Percentiles rank a stretch among this genome's conserved stretches.
phyloP scores from a whole-genome alignment of 2,329 filamentous ascomycete genomes.

The Pestalotiopsis sp. region DNA sequence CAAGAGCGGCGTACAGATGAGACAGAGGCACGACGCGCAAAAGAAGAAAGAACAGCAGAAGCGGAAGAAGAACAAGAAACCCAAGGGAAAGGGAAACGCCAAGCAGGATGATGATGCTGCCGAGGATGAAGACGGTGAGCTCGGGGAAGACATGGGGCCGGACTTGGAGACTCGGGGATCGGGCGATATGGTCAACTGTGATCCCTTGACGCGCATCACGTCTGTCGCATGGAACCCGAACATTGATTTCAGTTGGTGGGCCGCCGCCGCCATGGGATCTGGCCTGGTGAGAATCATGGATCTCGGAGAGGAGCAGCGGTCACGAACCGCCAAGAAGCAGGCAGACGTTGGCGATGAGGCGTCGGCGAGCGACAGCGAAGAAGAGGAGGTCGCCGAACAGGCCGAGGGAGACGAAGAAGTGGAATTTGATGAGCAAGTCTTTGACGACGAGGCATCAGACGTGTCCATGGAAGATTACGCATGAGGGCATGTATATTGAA shows the following conservation, averaged over 20 bases:
- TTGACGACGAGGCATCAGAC: slow-evolving; percentile 1
- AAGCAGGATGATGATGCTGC: slow-evolving; percentile 23
- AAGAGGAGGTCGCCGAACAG: slow-evolving; percentile 15
- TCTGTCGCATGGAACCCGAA: slow-evolving; percentile 71
- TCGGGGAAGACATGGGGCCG: slow-evolving; percentile 28
- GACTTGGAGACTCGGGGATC: slow-evolving; percentile 27
- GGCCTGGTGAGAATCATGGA: slow-evolving; percentile 70
- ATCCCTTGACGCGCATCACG: slow-evolving; percentile 64
- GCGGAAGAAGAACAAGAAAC: slow-evolving; percentile 14
- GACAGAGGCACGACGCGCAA: slow-evolving; percentile 28
- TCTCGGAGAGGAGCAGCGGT: slow-evolving; percentile 48
- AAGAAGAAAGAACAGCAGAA: slow-evolving; percentile 37
- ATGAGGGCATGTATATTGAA: neutral
- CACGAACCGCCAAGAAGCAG: neutral
- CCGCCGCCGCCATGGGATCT: slow-evolving; percentile 66
- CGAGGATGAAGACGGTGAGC: slow-evolving; percentile 8
- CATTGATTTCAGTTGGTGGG: slow-evolving; percentile 65
- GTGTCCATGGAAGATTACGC: neutral
- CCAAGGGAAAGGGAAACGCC: slow-evolving; percentile 15
- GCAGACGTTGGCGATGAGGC: neutral
- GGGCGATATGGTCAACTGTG: slow-evolving; percentile 54
- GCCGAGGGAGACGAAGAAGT: slow-evolving; percentile 1
- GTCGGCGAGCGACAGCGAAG: neutral
- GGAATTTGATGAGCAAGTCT: slow-evolving; percentile 14
- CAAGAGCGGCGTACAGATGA: slow-evolving; percentile 37